phyloP scores from a whole-genome alignment of 306 rosid genomes.

The Cucumis melo region DNA sequence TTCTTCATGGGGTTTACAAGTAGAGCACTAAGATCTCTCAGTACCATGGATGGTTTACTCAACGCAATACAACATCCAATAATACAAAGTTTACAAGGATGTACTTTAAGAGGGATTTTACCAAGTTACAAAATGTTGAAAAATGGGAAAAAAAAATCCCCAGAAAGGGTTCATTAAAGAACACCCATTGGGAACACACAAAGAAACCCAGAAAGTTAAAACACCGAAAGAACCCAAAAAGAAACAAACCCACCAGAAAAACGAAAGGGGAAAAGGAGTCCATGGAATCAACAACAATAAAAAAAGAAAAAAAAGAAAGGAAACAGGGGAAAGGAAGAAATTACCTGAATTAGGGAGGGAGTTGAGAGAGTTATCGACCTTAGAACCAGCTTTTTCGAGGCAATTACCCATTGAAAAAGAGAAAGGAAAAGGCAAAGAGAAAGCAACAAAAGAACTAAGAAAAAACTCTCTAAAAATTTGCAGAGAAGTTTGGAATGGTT shows the following conservation, averaged over 20 bases:
- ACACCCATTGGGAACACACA: background rate
- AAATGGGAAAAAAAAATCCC: background rate
- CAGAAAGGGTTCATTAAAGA: background rate
- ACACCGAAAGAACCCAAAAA: background rate
- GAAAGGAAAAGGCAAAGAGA: background rate
- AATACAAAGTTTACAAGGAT: background rate
- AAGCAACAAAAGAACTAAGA: background rate
- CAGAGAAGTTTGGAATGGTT: background rate
- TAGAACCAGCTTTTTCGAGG: background rate
- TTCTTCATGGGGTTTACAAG: background rate
- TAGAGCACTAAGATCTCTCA: background rate
- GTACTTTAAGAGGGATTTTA: background rate
- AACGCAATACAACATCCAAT: background rate
- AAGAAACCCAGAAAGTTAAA: background rate
- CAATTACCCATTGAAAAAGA: conserved; percentile 12
- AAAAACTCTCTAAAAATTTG: background rate
- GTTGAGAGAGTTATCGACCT: conserved; percentile 10
- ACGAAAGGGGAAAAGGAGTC: background rate
- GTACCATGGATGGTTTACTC: background rate
- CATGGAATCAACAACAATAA: background rate
- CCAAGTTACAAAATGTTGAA: background rate
- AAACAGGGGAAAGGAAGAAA: background rate
- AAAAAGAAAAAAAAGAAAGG: background rate
- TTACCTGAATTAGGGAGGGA: conserved; percentile 13
- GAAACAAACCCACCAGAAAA: background rate